Evolutionary conservation across 108 stramenopile species (phyloP).

Genomic region (Nitzschia palea): DNA sequence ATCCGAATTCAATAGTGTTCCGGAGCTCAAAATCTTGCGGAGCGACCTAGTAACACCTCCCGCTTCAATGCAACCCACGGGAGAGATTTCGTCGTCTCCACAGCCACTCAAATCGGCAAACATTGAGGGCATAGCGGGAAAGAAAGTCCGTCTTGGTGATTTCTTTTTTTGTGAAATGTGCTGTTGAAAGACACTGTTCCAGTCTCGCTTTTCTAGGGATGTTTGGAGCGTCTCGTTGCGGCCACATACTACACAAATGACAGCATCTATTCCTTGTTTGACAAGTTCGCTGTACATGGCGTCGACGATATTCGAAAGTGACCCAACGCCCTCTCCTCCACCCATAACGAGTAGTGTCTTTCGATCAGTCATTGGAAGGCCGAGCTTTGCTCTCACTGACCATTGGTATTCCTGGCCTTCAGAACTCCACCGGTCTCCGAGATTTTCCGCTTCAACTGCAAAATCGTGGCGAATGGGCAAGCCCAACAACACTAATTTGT

Average conservation of each 20-base stretch:
- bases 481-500: constrained; percentile 87
- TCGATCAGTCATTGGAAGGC: constrained; percentile 46
- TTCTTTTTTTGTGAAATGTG: neutral
- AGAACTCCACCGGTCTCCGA: constrained; percentile 67
- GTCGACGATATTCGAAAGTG: constrained; percentile 86
- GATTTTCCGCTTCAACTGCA: constrained; percentile 61
- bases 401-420: constrained; percentile 62
- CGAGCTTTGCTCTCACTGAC: constrained; percentile 41
- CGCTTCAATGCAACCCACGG: constrained; percentile 55
- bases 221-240: constrained; percentile 67
- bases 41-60: constrained; percentile 32
- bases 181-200: constrained; percentile 52
- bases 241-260: constrained; percentile 95
- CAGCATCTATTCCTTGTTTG: constrained; percentile 62
- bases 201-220: constrained; percentile 65
- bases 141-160: constrained; percentile 1
- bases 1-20: constrained; percentile 21
- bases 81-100: constrained; percentile 22
- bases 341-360: constrained; percentile 72
- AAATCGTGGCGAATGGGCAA: constrained; percentile 94
- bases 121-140: constrained; percentile 18
- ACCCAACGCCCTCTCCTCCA: constrained; percentile 95
- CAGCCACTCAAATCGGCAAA: constrained; percentile 34
- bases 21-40: constrained; percentile 46
- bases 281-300: constrained; percentile 68